Percentiles rank a stretch among this genome's conserved stretches.
Evolutionary conservation across 2,329 filamentous ascomycete genomes (phyloP).

Genomic region (Colletotrichum lentis): DNA sequence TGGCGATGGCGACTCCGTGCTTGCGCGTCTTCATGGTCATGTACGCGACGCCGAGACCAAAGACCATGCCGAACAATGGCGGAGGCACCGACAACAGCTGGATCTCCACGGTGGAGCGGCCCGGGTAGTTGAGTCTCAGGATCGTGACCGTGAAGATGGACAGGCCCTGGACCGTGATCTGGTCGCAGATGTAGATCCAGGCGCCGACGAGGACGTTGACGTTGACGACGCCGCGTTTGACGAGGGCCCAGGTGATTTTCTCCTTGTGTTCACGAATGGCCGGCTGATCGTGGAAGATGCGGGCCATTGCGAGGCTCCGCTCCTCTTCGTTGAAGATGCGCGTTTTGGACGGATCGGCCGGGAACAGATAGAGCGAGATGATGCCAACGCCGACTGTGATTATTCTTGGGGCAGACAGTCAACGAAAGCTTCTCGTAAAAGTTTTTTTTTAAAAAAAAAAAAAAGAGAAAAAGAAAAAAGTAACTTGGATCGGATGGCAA

Average conservation of each 20-base stretch:
- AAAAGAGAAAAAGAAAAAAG: too few species aligned
- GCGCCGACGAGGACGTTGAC: slow-evolving; percentile 43
- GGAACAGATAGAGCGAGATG: slow-evolving; percentile 49
- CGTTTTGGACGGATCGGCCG: slow-evolving; percentile 39
- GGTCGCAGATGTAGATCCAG: slow-evolving; percentile 41
- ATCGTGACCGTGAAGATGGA: slow-evolving; percentile 74
- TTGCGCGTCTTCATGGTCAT: slow-evolving; percentile 43
- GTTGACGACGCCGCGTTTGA: slow-evolving; percentile 40
- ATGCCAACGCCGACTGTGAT: slow-evolving; percentile 62
- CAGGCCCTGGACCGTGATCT: slow-evolving; percentile 69
- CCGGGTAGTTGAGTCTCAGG: slow-evolving; percentile 52
- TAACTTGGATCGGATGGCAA: not conserved
- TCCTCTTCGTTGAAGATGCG: slow-evolving; percentile 62
- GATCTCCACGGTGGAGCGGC: slow-evolving; percentile 41
- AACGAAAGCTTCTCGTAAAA: not conserved
- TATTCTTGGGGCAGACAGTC: slow-evolving; percentile 52
- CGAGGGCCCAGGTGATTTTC: slow-evolving; percentile 36
- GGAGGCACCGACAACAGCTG: slow-evolving; percentile 43
- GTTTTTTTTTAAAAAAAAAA: too few species aligned
- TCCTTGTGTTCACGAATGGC: slow-evolving; percentile 42
- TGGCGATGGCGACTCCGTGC: slow-evolving; percentile 42
- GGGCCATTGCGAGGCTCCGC: slow-evolving; percentile 67
- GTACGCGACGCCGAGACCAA: slow-evolving; percentile 42
- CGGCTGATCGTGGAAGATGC: slow-evolving; percentile 63
- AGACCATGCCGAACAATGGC: slow-evolving; percentile 41